Evolutionary conservation across 306 rosid genomes (phyloP).

Genomic region (Trifolium fragiferum): DNA sequence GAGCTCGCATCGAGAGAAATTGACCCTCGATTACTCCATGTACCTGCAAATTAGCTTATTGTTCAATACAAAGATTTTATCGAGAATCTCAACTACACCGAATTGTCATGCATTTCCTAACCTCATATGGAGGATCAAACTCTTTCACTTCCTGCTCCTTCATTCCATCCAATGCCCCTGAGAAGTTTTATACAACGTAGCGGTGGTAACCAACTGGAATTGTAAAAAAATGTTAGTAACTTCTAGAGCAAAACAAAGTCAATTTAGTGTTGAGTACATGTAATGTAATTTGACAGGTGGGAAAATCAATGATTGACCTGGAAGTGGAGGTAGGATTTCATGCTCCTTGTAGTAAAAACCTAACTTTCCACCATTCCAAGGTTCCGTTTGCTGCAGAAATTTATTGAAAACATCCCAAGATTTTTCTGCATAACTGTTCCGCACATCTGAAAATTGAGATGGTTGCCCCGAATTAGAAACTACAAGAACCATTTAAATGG

Average conservation of each 20-base stretch:
- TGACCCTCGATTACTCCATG: constrained; percentile 89
- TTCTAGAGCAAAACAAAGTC: constrained; percentile 9
- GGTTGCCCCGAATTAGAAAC: constrained; percentile 30
- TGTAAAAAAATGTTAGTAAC: constrained; percentile 29
- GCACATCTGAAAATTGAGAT: constrained; percentile 63
- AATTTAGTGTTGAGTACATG: constrained; percentile 1
- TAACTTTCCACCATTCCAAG: constrained; percentile 86
- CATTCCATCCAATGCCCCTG: constrained; percentile 55
- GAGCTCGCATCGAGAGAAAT: constrained; percentile 90
- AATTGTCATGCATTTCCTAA: constrained; percentile 45
- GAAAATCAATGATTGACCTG: constrained; percentile 62
- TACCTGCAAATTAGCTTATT: constrained; percentile 58
- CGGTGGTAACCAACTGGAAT: constrained; percentile 83
- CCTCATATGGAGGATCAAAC: constrained; percentile 92
- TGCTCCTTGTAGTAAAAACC: constrained; percentile 98
- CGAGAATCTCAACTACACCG: constrained; percentile 24
- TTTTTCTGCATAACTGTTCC: constrained; percentile 68
- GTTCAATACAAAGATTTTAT: constrained; percentile 5
- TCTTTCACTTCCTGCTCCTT: constrained; percentile 68
- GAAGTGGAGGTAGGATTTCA: constrained; percentile 97
- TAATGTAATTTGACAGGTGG: not conserved
- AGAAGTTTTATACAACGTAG: constrained; percentile 69
- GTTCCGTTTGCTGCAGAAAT: constrained; percentile 72
- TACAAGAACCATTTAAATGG: not conserved
- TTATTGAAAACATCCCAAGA: constrained; percentile 83